Evolutionary conservation across 2,329 filamentous ascomycete genomes (phyloP).

Genomic region (Alternaria sp.): DNA sequence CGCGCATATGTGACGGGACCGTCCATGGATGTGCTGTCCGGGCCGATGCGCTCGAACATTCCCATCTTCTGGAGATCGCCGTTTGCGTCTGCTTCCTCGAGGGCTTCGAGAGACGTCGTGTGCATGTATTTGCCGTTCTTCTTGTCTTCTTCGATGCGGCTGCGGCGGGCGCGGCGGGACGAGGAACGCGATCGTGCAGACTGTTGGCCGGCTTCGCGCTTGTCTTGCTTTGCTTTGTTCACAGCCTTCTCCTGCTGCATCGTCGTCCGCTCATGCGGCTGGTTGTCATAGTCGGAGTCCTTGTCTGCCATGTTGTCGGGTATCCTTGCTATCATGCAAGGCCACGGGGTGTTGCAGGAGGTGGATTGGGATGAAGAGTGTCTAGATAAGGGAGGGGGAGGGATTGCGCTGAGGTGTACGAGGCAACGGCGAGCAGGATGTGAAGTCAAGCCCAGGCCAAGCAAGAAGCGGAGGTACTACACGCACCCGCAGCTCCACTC

Average conservation of each 20-base stretch:
- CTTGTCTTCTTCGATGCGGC: slow-evolving; percentile 56
- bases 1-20: slow-evolving; percentile 64
- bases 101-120: slow-evolving; percentile 58
- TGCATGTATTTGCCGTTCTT: slow-evolving; percentile 62
- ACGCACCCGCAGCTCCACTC: slow-evolving; percentile 22
- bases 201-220: slow-evolving; percentile 51
- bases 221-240: slow-evolving; percentile 52
- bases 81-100: slow-evolving; percentile 62
- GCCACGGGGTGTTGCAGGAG: not conserved
- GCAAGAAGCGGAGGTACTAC: slow-evolving; percentile 14
- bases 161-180: slow-evolving; percentile 58
- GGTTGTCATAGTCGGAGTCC: slow-evolving; percentile 41
- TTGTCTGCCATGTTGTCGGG: slow-evolving; percentile 45
- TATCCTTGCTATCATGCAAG: slow-evolving; percentile 31
- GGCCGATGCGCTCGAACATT: slow-evolving; percentile 64
- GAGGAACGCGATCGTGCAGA: slow-evolving; percentile 57
- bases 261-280: slow-evolving; percentile 53
- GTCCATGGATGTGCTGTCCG: slow-evolving; percentile 64
- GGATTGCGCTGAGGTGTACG: slow-evolving; percentile 1
- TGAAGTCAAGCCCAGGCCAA: slow-evolving; percentile 23
- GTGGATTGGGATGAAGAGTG: not conserved
- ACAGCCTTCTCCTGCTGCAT: slow-evolving; percentile 58
- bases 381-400: slow-evolving; percentile 9
- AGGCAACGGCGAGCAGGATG: slow-evolving; percentile 8
- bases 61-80: slow-evolving; percentile 59